Base-by-base conservation (phyloP, 2,329 filamentous ascomycete species). In the Botrytis medusae region DNA sequence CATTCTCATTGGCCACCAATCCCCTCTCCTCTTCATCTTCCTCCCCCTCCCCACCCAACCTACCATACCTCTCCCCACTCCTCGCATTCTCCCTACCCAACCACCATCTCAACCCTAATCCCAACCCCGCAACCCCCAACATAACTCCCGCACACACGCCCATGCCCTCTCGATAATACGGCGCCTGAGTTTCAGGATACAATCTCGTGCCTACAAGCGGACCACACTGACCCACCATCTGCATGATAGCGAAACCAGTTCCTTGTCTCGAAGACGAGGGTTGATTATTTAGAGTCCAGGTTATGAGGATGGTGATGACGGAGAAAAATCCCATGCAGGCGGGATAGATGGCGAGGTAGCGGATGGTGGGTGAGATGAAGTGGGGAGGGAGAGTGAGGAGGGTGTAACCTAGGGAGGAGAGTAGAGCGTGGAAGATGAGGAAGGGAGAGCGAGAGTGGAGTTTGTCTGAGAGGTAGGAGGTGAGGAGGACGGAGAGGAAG, bases 281-380 rank as follows among this genome's bases (percentile, higher is more conserved):
- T 80, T 96, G 93, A 81, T 97, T 97, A 80, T 97, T 97, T 79
- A 97, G 88, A 51, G 89, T 93, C 94, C 94, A 97, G 2, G 93
- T 92, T 73, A 97, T 92, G 77, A 95, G 91, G 46, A 97, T 86
- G 0, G 93, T 94, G 73, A 97, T 92, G 32, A 93, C 92, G 74
- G 88, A 90, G 85, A 97, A 95, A 83, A 97, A 96, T 6, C 94
- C 94, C 0, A 90, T 84, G 2, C 91, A 88, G 2, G 94, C 93
- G 0, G 93, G 93, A 80, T 92, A 97, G 12, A 97, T 87, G 72
- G 90, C 92, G 9, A 91, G 78, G 79, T 97, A 97, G 29, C 93
- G 87, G 54, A 88, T 75, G 62, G 86, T 83, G 16, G 86, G 85
- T 14, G 88, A 86, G 29, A 93, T 81, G 44, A 94, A 87, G 74